Conservation (phyloP, 352 stramenopile genomes). For the Phytophthora sojae region DNA sequence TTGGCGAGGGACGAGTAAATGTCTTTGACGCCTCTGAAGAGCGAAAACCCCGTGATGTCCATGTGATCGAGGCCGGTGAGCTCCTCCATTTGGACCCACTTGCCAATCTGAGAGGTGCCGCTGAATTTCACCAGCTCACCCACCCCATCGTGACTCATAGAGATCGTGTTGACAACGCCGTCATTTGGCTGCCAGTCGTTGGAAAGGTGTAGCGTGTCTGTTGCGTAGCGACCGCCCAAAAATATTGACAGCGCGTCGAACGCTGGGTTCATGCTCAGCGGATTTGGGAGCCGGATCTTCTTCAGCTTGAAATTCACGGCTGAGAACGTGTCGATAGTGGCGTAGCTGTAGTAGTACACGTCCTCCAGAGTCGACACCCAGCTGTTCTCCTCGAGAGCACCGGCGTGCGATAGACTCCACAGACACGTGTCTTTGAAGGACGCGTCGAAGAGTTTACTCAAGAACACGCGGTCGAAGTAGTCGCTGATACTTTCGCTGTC, state of each 20-base stretch:
- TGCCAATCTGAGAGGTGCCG: conserved; percentile 32
- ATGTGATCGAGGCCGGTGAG: conserved; percentile 48
- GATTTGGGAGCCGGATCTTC: conserved; percentile 37
- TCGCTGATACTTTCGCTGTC: conserved; percentile 32
- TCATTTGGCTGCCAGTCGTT: conserved; percentile 22
- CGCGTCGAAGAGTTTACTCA: conserved; percentile 40
- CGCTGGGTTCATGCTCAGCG: conserved; percentile 32
- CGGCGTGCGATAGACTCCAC: conserved; percentile 36
- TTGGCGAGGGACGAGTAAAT: conserved; percentile 43
- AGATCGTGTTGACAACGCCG: conserved; percentile 42
- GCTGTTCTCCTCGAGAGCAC: conserved; percentile 41
- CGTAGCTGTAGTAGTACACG: conserved; percentile 49
- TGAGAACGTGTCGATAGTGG: conserved; percentile 35
- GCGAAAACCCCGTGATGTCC: conserved; percentile 43
- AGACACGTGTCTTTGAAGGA: conserved; percentile 42
- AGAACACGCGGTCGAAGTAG: conserved; percentile 55
- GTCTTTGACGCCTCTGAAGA: conserved; percentile 39
- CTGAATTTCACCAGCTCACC: conserved; percentile 37
- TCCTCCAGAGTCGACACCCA: conserved; percentile 46
- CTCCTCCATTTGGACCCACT: conserved; percentile 48
- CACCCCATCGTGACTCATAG: conserved; percentile 41
- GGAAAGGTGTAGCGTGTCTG: conserved; percentile 30
- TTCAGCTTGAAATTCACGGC: conserved; percentile 22
- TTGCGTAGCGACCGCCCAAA: conserved; percentile 38
- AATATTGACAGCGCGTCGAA: conserved; percentile 26